Evolutionary conservation across 148 eudicot species (phyloP), one percentile per base, ranked within the genome.

Genomic region (Pouteria glomerata): DNA sequence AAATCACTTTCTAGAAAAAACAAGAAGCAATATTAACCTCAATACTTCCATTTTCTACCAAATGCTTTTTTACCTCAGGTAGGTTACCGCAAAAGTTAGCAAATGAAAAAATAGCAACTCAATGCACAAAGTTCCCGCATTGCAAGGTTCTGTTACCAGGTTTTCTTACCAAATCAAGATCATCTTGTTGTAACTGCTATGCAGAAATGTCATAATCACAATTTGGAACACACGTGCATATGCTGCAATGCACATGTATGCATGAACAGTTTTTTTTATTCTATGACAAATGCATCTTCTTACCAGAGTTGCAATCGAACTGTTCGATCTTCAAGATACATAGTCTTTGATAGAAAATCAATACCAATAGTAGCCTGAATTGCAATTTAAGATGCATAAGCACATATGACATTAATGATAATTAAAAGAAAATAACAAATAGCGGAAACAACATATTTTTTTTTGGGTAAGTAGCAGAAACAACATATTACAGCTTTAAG

Each of bases 281-380:
- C 53, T n/a, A 61, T 19, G 26, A 51, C 34, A 24, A 42, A 23
- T 21, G 64, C 14, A 62, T 61, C 45, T 35, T 69, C 81, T 79
- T 82, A 79, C 85, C 85, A 82, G 52, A 82, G 78, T 74, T 82
- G 85, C 76, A 82, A 55, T 34, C 85, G 74, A 66, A 82, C 85
- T n/a, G 85, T 82, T 64, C 85, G 80, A 73, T 82, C 85, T 76
- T 82, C 85, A 23, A 82, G 85, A 65, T 82, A 82, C 85, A 82
- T 82, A 26, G 85, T 82, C 75, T 82, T 82, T 57, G 85, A 82
- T 55, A 82, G 73, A 63, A 82, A 82, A 73, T 82, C 85, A 66
- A 82, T 82, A 29, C 85, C 85, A 65, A 82, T 82, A 29, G 85
- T 82, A 72, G 85, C 85, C 85, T 82, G 78, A 37, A 66, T 18